Evolutionary conservation across 495 filamentous ascomycete genomes (phyloP).

Genomic region (Neurospora sp.): DNA sequence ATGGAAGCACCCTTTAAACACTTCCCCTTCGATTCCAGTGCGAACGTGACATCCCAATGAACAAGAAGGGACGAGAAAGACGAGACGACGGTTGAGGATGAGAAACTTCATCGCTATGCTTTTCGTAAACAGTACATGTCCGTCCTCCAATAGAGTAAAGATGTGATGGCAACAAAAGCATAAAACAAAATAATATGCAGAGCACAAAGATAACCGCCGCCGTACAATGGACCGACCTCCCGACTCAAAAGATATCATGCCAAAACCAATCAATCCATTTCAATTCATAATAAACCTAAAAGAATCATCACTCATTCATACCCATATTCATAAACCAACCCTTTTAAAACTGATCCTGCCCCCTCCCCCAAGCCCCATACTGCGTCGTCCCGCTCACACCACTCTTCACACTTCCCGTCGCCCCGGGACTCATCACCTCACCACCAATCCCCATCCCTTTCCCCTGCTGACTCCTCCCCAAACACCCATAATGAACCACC

Average conservation of each 20-base stretch:
- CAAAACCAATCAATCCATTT: background rate
- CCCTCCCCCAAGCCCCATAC: constrained; percentile 12
- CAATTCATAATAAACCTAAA: background rate
- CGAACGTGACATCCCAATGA: background rate
- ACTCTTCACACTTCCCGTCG: background rate
- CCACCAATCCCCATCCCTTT: constrained; percentile 14
- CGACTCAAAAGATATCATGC: background rate
- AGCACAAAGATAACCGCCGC: background rate
- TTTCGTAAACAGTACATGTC: background rate
- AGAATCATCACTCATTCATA: background rate
- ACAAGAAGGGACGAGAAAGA: background rate
- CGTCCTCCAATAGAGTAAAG: background rate
- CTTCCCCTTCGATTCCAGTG: too few relatives aligned
- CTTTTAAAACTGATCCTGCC: background rate
- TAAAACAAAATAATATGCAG: background rate
- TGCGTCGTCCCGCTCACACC: background rate
- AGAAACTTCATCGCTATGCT: background rate
- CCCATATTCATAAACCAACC: background rate
- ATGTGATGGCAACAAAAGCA: background rate
- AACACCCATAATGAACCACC: constrained; percentile 80
- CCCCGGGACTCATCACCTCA: background rate
- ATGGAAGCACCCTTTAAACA: too few relatives aligned
- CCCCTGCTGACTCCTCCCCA: constrained; percentile 32
- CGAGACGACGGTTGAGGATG: background rate
- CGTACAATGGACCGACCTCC: background rate